These are phyloP conservation scores for Pichia gijzeniarum DNA, from an alignment of 805 yeast species.

Conservation along the genomic window DNA sequence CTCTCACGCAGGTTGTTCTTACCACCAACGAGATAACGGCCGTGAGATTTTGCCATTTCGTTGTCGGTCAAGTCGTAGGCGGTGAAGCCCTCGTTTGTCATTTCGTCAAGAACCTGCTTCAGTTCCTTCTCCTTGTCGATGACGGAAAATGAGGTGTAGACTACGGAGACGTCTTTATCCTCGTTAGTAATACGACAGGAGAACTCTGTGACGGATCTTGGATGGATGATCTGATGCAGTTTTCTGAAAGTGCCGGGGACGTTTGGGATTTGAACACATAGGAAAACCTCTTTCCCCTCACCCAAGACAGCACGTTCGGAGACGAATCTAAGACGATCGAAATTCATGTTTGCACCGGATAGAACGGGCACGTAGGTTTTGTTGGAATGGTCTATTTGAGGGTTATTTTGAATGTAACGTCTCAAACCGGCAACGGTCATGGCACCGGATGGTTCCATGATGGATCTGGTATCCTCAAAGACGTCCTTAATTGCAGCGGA, in stretches of 20 bases:
- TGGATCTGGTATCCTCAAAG: slow-evolving; percentile 89
- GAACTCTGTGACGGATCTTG: slow-evolving; percentile 91
- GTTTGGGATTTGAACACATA: slow-evolving; percentile 88
- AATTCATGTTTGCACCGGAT: slow-evolving; percentile 98
- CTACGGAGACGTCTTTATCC: slow-evolving; percentile 51
- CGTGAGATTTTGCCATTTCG: slow-evolving; percentile 93
- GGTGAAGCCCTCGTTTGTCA: slow-evolving; percentile 58
- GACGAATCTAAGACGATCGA: slow-evolving; percentile 91
- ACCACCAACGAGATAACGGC: slow-evolving; percentile 95
- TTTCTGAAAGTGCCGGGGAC: slow-evolving; percentile 82
- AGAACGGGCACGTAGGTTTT: slow-evolving; percentile 77
- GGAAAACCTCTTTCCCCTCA: slow-evolving; percentile 93
- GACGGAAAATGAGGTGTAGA: slow-evolving; percentile 85
- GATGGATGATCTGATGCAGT: slow-evolving; percentile 71
- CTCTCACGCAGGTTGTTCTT: slow-evolving; percentile 71
- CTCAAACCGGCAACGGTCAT: slow-evolving; percentile 92
- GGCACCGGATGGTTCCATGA: slow-evolving; percentile 97
- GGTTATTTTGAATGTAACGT: slow-evolving; percentile 62
- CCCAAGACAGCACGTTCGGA: slow-evolving; percentile 98
- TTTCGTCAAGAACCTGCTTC: slow-evolving; percentile 49
- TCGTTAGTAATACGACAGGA: slow-evolving; percentile 67
- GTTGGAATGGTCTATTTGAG: slow-evolving; percentile 62
- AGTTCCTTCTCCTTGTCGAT: slow-evolving; percentile 70
- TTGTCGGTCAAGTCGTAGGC: slow-evolving; percentile 86
- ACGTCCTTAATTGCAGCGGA: slow-evolving; percentile 95